A percentile compares a stretch with the other conserved stretches of the same genome.
These are phyloP conservation scores for Schwanniomyces yamadae DNA, from an alignment of 805 yeast species.

Conservation along the genomic window DNA sequence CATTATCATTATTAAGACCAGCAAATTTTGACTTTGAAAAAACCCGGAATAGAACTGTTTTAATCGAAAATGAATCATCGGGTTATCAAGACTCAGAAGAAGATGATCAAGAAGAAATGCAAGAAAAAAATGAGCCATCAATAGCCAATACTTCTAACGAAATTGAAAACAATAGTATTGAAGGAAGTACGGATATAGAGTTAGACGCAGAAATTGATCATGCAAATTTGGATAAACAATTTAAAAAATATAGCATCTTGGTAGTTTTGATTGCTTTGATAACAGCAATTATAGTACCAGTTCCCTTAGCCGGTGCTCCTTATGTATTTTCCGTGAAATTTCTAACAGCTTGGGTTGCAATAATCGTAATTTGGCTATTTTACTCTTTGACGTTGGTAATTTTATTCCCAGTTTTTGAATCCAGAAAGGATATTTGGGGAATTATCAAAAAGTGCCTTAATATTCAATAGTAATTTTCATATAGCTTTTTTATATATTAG, in stretches of 20 bases:
- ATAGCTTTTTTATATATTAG: too few species aligned
- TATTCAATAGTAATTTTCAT: too few species aligned
- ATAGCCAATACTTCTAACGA: too few species aligned
- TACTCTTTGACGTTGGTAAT: slow-evolving; percentile 29
- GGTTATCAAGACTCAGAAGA: neutral
- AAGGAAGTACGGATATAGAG: slow-evolving; percentile 26
- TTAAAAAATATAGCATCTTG: slow-evolving; percentile 24
- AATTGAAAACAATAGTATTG: too few species aligned
- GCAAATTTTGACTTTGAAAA: slow-evolving; percentile 34
- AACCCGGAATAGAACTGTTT: slow-evolving; percentile 34
- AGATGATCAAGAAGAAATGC: slow-evolving; percentile 1
- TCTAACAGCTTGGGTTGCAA: slow-evolving; percentile 27
- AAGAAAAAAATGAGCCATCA: too few species aligned
- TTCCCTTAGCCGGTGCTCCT: slow-evolving; percentile 32
- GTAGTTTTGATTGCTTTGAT: slow-evolving; percentile 20
- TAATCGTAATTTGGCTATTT: slow-evolving; percentile 35
- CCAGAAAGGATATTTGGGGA: slow-evolving; percentile 14
- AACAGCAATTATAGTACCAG: slow-evolving; percentile 31
- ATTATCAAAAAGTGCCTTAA: neutral
- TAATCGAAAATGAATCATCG: slow-evolving; percentile 4
- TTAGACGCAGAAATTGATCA: slow-evolving; percentile 22
- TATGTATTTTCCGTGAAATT: slow-evolving; percentile 32
- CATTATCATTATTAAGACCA: slow-evolving; percentile 32
- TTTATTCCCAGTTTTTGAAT: slow-evolving; percentile 27
- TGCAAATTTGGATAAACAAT: slow-evolving; percentile 24